Evolutionary conservation across 2,329 filamentous ascomycete genomes (phyloP).

Genomic region (Fusarium sp.): DNA sequence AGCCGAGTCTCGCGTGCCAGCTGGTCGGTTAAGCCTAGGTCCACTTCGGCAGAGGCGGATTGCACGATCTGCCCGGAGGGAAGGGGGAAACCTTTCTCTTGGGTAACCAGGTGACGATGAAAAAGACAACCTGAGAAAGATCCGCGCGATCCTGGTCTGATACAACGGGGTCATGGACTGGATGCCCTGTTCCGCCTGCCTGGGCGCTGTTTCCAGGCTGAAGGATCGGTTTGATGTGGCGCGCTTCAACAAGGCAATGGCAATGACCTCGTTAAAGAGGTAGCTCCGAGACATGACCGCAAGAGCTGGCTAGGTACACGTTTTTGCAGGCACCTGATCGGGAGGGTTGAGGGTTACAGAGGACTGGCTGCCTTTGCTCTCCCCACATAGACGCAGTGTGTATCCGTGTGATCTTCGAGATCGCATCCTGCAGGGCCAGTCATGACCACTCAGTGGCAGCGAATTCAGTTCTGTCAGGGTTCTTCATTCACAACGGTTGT

Average conservation of each 20-base stretch:
- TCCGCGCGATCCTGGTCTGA: constrained; percentile 28
- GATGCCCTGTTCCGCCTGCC: constrained; percentile 9
- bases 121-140: constrained; percentile 37
- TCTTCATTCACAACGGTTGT: not conserved
- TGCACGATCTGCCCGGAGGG: constrained; percentile 32
- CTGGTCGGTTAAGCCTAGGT: constrained; percentile 29
- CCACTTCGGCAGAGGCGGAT: constrained; percentile 38
- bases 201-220: constrained; percentile 27
- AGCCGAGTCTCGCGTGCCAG: constrained; percentile 11
- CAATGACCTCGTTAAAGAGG: constrained; percentile 18
- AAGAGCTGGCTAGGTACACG: constrained; percentile 12
- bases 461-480: constrained; percentile 5
- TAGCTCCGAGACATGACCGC: constrained; percentile 39
- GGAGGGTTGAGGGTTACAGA: constrained; percentile 23
- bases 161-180: constrained; percentile 34
- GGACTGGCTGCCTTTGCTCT: constrained; percentile 4
- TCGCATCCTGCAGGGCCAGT: constrained; percentile 19
- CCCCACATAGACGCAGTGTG: constrained; percentile 22
- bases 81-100: constrained; percentile 29
- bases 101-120: constrained; percentile 16
- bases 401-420: constrained; percentile 22
- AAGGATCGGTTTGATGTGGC: constrained; percentile 34
- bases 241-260: constrained; percentile 23
- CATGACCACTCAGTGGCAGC: constrained; percentile 2
- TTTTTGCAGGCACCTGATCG: constrained; percentile 13